A percentile compares a stretch with the other conserved stretches of the same genome.
These are phyloP conservation scores for Mortierella sp. DNA, from an alignment of 371 early-diverging fungal genomes.

Conservation along the genomic window DNA sequence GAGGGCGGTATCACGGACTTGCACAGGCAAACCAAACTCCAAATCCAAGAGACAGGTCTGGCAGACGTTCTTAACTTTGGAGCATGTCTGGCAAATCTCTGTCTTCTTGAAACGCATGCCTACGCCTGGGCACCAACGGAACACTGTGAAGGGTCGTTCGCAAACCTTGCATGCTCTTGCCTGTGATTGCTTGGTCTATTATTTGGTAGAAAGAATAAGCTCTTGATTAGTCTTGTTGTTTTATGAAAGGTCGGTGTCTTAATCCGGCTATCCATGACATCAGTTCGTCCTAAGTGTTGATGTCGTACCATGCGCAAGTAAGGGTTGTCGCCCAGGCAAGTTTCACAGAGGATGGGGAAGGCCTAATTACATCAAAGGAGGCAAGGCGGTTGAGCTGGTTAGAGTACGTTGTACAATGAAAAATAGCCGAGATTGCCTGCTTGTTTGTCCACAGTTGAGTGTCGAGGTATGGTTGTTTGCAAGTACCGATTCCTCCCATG, in stretches of 20 bases:
- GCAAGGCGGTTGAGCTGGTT: constrained; percentile 2
- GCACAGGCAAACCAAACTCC: constrained; percentile 93
- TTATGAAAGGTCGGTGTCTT: not conserved
- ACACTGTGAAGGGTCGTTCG: constrained; percentile 94
- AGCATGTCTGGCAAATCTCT: constrained; percentile 97
- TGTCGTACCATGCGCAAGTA: constrained; percentile 94
- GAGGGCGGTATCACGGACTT: constrained; percentile 93
- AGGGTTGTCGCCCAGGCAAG: constrained; percentile 97
- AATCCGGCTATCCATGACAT: not conserved
- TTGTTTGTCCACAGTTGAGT: not conserved
- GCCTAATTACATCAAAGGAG: constrained; percentile 62
- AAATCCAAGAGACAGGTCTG: constrained; percentile 97
- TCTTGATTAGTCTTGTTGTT: not conserved
- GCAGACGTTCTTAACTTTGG: constrained; percentile 97
- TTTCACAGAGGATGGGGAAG: constrained; percentile 94
- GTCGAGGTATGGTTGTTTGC: not conserved
- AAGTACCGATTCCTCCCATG: constrained; percentile 79
- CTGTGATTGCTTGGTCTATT: constrained; percentile 81
- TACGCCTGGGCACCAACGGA: constrained; percentile 96
- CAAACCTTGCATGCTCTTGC: constrained; percentile 98
- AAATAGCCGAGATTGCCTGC: not conserved
- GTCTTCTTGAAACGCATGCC: constrained; percentile 97
- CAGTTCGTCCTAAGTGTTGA: not conserved
- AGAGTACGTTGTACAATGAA: not conserved
- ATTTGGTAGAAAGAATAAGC: not conserved